These are phyloP conservation scores for Leucocoprinus birnbaumii DNA, from an alignment of 768 basidiomycete species.

Conservation along the genomic window DNA sequence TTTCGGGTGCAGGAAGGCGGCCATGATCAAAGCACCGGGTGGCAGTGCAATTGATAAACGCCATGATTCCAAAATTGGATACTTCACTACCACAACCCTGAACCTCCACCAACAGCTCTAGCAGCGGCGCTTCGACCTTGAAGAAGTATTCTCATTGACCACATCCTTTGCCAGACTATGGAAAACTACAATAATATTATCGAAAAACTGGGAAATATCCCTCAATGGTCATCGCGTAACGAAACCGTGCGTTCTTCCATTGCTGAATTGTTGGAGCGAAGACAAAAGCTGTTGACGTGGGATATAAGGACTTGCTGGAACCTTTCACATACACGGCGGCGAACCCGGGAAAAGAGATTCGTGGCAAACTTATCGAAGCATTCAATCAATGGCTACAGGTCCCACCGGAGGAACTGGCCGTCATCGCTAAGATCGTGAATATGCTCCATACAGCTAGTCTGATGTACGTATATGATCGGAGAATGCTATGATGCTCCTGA, in stretches of 20 bases:
- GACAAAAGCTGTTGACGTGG: not conserved
- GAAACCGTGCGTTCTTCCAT: constrained; percentile 26
- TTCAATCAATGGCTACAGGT: constrained; percentile 94
- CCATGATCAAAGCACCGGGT: constrained; percentile 7
- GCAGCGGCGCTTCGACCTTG: not conserved
- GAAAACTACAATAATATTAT: constrained; percentile 40
- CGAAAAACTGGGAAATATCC: constrained; percentile 24
- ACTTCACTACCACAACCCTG: not conserved
- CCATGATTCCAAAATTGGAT: not conserved
- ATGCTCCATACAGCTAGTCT: constrained; percentile 96
- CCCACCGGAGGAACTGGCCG: constrained; percentile 60
- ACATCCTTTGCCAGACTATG: constrained; percentile 14
- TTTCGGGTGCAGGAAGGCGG: not conserved
- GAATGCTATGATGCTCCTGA: not conserved
- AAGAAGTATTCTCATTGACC: not conserved
- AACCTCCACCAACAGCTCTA: not conserved
- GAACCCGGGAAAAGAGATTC: constrained; percentile 91
- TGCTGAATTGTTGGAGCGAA: not conserved
- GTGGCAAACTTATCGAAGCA: constrained; percentile 82
- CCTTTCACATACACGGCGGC: constrained; percentile 83
- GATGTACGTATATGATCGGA: constrained; percentile 48
- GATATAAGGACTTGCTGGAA: constrained; percentile 43
- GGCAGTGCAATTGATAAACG: constrained; percentile 4
- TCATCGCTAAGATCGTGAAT: constrained; percentile 80
- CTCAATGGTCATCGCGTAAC: constrained; percentile 32